These are phyloP conservation scores for Monosporascus sp. DNA, from an alignment of 2,329 filamentous ascomycete species.

Conservation along the genomic window DNA sequence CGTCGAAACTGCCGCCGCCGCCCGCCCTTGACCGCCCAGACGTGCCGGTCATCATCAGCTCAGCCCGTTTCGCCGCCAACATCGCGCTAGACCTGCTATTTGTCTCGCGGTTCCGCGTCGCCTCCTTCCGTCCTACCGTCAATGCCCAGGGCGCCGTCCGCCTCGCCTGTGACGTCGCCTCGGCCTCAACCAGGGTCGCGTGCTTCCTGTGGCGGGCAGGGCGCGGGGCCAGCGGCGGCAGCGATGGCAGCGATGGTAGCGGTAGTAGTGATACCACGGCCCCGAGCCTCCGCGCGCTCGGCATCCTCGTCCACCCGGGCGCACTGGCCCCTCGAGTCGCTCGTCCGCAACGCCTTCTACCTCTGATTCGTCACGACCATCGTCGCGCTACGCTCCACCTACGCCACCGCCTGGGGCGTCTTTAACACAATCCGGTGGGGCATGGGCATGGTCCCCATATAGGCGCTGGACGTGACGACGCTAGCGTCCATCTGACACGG, in stretches of 20 bases:
- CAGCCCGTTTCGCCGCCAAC: slow-evolving; percentile 58
- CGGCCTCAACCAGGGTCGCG: slow-evolving; percentile 48
- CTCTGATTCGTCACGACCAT: slow-evolving; percentile 65
- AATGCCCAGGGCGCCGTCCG: slow-evolving; percentile 61
- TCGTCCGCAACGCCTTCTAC: slow-evolving; percentile 63
- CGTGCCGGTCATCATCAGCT: slow-evolving; percentile 62
- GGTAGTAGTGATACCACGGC: slow-evolving; percentile 12
- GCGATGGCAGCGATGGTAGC: not conserved
- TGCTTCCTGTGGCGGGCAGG: slow-evolving; percentile 53
- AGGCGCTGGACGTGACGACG: slow-evolving; percentile 59
- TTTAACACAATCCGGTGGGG: slow-evolving; percentile 74
- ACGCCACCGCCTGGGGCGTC: slow-evolving; percentile 68
- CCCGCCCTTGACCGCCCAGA: slow-evolving; percentile 63
- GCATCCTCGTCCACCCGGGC: slow-evolving; percentile 51
- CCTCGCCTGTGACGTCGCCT: slow-evolving; percentile 53
- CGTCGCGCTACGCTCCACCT: slow-evolving; percentile 55
- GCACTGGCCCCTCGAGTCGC: slow-evolving; percentile 55
- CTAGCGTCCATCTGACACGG: slow-evolving; percentile 61
- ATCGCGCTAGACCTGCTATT: slow-evolving; percentile 63
- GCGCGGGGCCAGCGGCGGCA: slow-evolving; percentile 8
- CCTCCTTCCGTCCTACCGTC: slow-evolving; percentile 46
- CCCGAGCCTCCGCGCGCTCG: slow-evolving; percentile 40
- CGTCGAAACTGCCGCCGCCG: slow-evolving; percentile 56
- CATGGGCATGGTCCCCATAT: slow-evolving; percentile 67
- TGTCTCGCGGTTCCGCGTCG: slow-evolving; percentile 61